phyloP scores from a whole-genome alignment of 495 filamentous ascomycete species.

The Cercophora sp. region DNA sequence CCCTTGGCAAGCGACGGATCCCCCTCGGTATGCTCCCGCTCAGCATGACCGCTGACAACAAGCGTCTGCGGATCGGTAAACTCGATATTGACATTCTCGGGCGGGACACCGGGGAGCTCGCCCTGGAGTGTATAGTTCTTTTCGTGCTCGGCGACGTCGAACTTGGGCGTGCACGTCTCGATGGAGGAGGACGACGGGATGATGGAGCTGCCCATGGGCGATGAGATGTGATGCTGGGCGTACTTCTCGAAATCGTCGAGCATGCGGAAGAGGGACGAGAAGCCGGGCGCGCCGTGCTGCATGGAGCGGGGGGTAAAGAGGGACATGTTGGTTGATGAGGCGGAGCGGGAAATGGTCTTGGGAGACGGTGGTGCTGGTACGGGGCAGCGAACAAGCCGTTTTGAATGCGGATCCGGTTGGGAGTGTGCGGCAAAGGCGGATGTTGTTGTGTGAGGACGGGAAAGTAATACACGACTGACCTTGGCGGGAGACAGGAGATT shows the following conservation, averaged over 20 bases:
- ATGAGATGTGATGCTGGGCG: constrained; percentile 24
- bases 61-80: constrained; percentile 79
- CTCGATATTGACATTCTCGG: constrained; percentile 76
- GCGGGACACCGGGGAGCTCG: constrained; percentile 81
- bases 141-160: constrained; percentile 73
- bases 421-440: too few species aligned
- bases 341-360: neutral
- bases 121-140: constrained; percentile 75
- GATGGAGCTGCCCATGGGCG: neutral
- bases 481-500: too few species aligned
- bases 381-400: too few species aligned
- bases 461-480: too few species aligned
- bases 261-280: constrained; percentile 69
- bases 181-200: neutral
- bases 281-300: constrained; percentile 43
- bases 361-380: too few species aligned
- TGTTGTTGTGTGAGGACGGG: too few species aligned
- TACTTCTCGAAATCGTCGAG: constrained; percentile 73
- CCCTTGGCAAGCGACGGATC: constrained; percentile 27
- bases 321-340: constrained; percentile 22
- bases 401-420: too few species aligned
- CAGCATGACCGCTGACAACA: constrained; percentile 62
- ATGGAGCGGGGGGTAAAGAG: constrained; percentile 24
- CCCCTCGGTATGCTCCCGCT: constrained; percentile 50
- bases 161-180: constrained; percentile 39